Conservation (phyloP, 140 eudicot species). For the Oenanthe javanica region DNA sequence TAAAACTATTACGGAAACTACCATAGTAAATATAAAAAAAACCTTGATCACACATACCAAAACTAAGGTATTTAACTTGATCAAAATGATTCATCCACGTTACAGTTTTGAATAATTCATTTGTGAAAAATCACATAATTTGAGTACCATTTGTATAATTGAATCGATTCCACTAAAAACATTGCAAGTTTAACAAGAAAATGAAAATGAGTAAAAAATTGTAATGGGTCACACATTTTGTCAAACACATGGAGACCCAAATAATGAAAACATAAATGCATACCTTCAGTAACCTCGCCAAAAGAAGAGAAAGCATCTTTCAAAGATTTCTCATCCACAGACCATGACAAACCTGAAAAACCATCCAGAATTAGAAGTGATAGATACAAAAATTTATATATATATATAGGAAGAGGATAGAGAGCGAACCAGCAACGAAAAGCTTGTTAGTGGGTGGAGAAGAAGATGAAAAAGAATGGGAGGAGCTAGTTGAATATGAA, state of each 20-base stretch:
- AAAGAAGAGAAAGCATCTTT: constrained; percentile 59
- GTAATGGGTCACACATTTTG: constrained; percentile 32
- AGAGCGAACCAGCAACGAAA: constrained; percentile 25
- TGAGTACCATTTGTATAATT: not conserved
- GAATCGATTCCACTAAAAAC: not conserved
- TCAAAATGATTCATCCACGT: not conserved
- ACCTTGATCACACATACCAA: not conserved
- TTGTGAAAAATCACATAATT: not conserved
- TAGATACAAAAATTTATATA: not conserved
- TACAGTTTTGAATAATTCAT: too few species aligned
- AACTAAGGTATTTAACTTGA: not conserved
- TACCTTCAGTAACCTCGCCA: constrained; percentile 71
- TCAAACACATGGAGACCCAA: constrained; percentile 28
- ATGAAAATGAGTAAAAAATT: not conserved
- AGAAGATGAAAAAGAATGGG: constrained; percentile 2
- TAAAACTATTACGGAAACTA: not conserved
- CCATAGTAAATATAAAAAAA: not conserved
- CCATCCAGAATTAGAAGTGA: not conserved
- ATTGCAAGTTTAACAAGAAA: not conserved
- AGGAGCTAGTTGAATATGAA: not conserved
- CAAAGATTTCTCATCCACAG: constrained; percentile 64
- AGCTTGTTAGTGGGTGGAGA: constrained; percentile 25
- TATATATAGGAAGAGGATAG: not conserved
- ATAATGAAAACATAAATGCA: not conserved
- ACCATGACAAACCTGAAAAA: constrained; percentile 60